Base-by-base conservation (phyloP, 352 stramenopile genomes). In the Halophytophthora polymorphica region DNA sequence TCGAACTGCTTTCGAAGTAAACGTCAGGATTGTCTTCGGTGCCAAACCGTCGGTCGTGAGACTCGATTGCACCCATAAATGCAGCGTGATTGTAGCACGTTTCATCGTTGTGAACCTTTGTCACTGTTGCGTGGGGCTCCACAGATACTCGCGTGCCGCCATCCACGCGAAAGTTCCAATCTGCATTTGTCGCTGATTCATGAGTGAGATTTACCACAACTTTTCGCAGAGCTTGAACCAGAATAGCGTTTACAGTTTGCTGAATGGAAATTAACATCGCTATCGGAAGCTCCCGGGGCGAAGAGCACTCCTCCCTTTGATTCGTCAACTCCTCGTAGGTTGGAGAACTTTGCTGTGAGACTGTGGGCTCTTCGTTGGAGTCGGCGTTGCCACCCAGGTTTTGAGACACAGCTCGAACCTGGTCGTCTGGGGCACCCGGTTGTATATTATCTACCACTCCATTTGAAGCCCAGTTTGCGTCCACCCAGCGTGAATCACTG, bases 181-280 rank as follows among this genome's bases (percentile, higher is more conserved):
- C 22, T 18, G 11, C 15, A 21, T 43, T 10, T 2, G 37, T 36
- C 17, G 8, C 8, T 22, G 46, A 50, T 25, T 47, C 25, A 45
- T 38, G 17, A 12, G 45, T 52, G 13, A 73, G 37, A 10, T 73
- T 52, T 19, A 38, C 22, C 3, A 70, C 53, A 0, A 73, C 56
- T 17, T 67, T 64, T 42, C 65, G 48, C 7, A 73, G 23, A 18
- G 61, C 61, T 25, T 61, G 35, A 31, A 61, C 45, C 23, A 73
- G 48, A 45, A 73, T 58, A 36, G 37, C 56, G 35, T 73, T 70
- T 38, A 70, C 64, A 40, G 55, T 68, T 12, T 45, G 57, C 35
- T 53, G 49, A 21, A 73, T 63, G n/a, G 61, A 70, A 58, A 71
- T 59, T 17, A 52, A 56, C 39, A 68, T 64, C 18, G 37, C 47